Percentiles rank a stretch among this genome's conserved stretches.
Conservation (phyloP, 306 rosid genomes). For the Dryas alaskensis region DNA sequence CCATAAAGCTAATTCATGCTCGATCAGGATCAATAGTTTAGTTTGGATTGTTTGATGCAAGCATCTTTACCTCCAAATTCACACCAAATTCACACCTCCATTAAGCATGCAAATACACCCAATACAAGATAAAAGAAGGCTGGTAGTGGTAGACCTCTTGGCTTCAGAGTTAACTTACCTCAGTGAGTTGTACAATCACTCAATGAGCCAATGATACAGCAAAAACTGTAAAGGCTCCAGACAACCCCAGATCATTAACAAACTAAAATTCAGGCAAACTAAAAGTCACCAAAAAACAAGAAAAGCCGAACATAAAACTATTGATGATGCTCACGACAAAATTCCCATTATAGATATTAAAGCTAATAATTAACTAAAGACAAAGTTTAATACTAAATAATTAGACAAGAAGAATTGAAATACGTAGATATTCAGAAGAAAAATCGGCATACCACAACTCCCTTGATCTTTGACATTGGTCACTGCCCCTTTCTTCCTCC, state of each 20-base stretch:
- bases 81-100: neutral
- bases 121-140: neutral
- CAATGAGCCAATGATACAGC: neutral
- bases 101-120: neutral
- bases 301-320: neutral
- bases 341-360: neutral
- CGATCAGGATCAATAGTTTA: no score
- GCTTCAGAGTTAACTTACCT: no score
- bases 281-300: neutral
- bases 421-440: neutral
- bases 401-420: neutral
- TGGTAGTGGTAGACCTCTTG: no score
- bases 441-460: constrained; percentile 56
- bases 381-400: neutral
- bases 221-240: neutral
- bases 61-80: neutral
- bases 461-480: constrained; percentile 80
- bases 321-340: neutral
- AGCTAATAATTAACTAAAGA: neutral
- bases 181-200: neutral
- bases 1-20: no score
- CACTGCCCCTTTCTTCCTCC: constrained; percentile 78
- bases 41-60: neutral
- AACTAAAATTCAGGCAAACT: neutral
- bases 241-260: neutral